Conservation (phyloP, 495 filamentous ascomycete species). For the Xylaria curta region DNA sequence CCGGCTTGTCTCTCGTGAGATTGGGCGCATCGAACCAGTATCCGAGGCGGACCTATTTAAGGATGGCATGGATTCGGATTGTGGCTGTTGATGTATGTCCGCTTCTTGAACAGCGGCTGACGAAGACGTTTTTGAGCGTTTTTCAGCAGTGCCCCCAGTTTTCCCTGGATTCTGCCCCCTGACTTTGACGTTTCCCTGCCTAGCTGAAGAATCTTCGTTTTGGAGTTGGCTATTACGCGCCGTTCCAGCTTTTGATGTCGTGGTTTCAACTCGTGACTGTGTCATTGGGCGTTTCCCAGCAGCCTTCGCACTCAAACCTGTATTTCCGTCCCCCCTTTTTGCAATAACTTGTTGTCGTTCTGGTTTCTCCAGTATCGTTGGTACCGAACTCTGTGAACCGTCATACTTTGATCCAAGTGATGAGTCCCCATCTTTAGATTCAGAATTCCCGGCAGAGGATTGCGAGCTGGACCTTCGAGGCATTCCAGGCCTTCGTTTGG, state of each 20-base stretch:
- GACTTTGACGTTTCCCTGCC: background rate
- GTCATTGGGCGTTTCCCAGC: slow-evolving; percentile 46
- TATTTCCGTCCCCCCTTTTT: slow-evolving; percentile 19
- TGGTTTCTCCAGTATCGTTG: slow-evolving; percentile 30
- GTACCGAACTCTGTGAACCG: slow-evolving; percentile 29
- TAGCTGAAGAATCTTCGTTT: background rate
- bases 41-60: slow-evolving; percentile 45
- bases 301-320: slow-evolving; percentile 42
- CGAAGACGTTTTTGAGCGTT: slow-evolving; percentile 11
- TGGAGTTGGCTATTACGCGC: slow-evolving; percentile 16
- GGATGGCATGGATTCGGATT: slow-evolving; percentile 28
- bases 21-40: slow-evolving; percentile 29
- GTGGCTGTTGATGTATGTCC: slow-evolving; percentile 33
- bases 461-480: slow-evolving; percentile 51
- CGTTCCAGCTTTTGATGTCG: slow-evolving; percentile 25
- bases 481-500: slow-evolving; percentile 46
- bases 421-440: slow-evolving; percentile 35
- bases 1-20: slow-evolving; percentile 35
- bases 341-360: slow-evolving; percentile 7
- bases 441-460: slow-evolving; percentile 41
- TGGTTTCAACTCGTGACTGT: slow-evolving; percentile 26
- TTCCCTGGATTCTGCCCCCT: slow-evolving; percentile 17
- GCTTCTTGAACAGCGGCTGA: slow-evolving; percentile 28
- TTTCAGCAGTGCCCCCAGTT: slow-evolving; percentile 26
- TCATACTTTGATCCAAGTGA: slow-evolving; percentile 33